Percentiles rank a stretch among this genome's conserved stretches.
Conservation (phyloP, 805 yeast species). For the Saturnispora silvae region DNA sequence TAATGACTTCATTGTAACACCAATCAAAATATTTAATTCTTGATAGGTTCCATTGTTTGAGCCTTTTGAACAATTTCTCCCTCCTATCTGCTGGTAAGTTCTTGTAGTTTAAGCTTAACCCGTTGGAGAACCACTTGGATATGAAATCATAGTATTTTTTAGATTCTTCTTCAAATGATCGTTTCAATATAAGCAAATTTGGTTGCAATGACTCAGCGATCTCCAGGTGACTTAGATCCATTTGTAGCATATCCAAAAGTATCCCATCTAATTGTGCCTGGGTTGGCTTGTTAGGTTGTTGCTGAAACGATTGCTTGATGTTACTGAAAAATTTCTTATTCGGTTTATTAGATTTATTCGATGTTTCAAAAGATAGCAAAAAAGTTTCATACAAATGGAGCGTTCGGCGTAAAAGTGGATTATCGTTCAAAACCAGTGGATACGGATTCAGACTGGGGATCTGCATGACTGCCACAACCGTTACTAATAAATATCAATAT, state of each 20-base stretch:
- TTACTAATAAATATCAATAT: too few species aligned
- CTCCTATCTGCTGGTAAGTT: constrained; percentile 10
- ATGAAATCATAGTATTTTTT: constrained; percentile 28
- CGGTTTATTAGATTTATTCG: constrained; percentile 14
- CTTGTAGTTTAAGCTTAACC: constrained; percentile 15
- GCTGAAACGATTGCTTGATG: constrained; percentile 15
- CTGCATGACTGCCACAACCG: too few species aligned
- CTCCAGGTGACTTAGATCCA: too few species aligned
- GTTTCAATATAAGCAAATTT: too few species aligned
- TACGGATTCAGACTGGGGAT: too few species aligned
- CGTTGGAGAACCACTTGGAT: constrained; percentile 25
- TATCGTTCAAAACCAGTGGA: constrained; percentile 28
- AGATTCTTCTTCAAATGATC: constrained; percentile 28
- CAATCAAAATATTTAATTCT: constrained; percentile 24
- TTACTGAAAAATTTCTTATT: constrained; percentile 6
- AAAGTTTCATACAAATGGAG: constrained; percentile 19
- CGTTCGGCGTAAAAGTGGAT: constrained; percentile 25
- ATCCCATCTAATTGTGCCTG: too few species aligned
- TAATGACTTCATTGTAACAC: constrained; percentile 20
- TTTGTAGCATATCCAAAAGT: too few species aligned
- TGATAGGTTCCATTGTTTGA: constrained; percentile 23
- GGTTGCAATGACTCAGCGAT: too few species aligned
- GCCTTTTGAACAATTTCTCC: constrained; percentile 24
- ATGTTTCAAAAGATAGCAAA: constrained; percentile 16
- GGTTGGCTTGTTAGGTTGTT: too few species aligned